Conservation (phyloP, 2,329 filamentous ascomycete genomes). For the Penicillium sp. region DNA sequence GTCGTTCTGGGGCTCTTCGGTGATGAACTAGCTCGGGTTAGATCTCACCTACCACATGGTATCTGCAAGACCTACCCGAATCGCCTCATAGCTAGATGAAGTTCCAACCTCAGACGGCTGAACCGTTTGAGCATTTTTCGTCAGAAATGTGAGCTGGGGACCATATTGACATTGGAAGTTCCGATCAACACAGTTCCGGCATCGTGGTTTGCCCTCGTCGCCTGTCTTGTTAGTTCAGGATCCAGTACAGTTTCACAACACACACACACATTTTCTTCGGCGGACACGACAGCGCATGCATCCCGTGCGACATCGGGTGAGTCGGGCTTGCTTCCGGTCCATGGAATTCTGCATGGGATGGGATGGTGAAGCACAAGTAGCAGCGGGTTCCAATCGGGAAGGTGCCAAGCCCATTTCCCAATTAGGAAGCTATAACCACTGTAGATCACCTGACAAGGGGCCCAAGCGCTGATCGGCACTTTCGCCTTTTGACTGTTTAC, state of each 20-base stretch:
- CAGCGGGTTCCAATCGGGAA: slow-evolving; percentile 1
- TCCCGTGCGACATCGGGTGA: slow-evolving; percentile 42
- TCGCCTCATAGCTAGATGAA: slow-evolving; percentile 19
- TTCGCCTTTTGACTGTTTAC: too few species aligned
- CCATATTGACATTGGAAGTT: slow-evolving; percentile 54
- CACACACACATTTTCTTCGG: slow-evolving; percentile 52
- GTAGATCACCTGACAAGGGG: background rate
- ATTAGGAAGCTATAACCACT: slow-evolving; percentile 23
- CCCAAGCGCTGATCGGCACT: background rate
- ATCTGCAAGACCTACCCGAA: slow-evolving; percentile 19
- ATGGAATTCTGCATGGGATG: slow-evolving; percentile 5
- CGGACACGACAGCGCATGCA: slow-evolving; percentile 54
- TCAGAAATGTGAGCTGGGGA: slow-evolving; percentile 50
- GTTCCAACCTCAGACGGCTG: slow-evolving; percentile 15
- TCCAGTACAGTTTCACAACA: background rate
- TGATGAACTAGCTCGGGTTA: slow-evolving; percentile 25
- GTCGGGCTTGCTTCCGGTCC: slow-evolving; percentile 12
- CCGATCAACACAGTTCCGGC: slow-evolving; percentile 51
- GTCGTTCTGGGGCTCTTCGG: slow-evolving; percentile 23
- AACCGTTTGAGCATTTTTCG: slow-evolving; percentile 52
- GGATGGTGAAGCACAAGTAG: background rate
- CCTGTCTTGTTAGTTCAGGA: slow-evolving; percentile 36
- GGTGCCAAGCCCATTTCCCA: background rate
- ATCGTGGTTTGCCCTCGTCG: slow-evolving; percentile 54
- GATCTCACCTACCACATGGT: background rate